phyloP scores from a whole-genome alignment of 176 grass and related monocot genomes.

The Musa troglodytarum region DNA sequence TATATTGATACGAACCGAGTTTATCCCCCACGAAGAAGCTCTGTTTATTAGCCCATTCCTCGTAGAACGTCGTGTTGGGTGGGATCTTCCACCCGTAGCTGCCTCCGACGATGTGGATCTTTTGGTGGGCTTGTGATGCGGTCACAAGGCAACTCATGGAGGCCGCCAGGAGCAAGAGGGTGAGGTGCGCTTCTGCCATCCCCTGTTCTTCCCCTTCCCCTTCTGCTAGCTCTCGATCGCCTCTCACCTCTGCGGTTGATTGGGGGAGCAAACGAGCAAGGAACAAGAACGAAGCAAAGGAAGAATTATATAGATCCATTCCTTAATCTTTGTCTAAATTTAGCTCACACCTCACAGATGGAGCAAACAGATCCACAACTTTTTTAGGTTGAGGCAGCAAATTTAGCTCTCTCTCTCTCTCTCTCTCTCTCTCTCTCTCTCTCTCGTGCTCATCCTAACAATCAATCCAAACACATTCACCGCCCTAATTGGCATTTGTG shows the following conservation, averaged over 20 bases:
- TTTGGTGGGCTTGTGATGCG: conserved; percentile 31
- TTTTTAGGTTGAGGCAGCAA: background rate
- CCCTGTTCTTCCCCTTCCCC: background rate
- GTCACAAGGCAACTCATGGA: conserved; percentile 30
- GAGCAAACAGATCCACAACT: background rate
- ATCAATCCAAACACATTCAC: too few species aligned
- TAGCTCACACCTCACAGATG: background rate
- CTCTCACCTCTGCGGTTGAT: background rate
- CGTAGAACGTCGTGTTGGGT: conserved; percentile 60
- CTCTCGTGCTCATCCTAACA: too few species aligned
- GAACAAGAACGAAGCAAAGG: background rate
- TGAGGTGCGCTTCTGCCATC: conserved; percentile 16
- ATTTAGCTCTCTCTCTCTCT: too few species aligned
- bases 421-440: too few species aligned
- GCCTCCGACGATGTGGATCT: conserved; percentile 79
- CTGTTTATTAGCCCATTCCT: conserved; percentile 45
- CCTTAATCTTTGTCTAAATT: background rate
- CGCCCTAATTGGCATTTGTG: too few species aligned
- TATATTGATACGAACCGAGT: conserved; percentile 30
- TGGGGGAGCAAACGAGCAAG: too few species aligned
- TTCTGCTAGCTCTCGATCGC: background rate
- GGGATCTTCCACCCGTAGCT: conserved; percentile 71
- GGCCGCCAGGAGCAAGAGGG: conserved; percentile 31
- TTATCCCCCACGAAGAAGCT: conserved; percentile 60
- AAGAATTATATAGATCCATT: background rate